Evolutionary conservation across 2,329 filamentous ascomycete species (phyloP).

Genomic region (Penicillium brasilianum): DNA sequence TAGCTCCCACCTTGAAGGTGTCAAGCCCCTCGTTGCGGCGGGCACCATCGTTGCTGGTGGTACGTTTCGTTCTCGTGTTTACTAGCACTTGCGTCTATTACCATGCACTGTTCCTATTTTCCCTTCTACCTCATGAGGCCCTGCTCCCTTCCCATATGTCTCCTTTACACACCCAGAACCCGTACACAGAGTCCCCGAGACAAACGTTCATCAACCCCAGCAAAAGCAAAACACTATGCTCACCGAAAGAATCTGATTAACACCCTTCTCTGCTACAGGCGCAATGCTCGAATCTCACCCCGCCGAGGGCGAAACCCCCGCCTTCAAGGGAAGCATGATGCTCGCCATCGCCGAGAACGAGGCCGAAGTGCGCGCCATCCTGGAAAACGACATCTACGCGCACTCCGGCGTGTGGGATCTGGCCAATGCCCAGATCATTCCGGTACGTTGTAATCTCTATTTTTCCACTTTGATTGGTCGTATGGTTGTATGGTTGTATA

Average conservation of each 20-base stretch:
- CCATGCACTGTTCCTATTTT: not conserved
- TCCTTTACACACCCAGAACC: not conserved
- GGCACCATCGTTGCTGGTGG: constrained; percentile 70
- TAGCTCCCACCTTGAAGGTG: constrained; percentile 61
- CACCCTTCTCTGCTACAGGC: constrained; percentile 51
- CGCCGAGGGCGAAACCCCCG: constrained; percentile 63
- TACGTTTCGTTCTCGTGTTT: constrained; percentile 41
- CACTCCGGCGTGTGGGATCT: constrained; percentile 79
- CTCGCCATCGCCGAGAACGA: constrained; percentile 68
- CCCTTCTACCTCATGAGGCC: not conserved
- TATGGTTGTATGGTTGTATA: too few species aligned
- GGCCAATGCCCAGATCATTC: constrained; percentile 60
- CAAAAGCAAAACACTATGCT: not conserved
- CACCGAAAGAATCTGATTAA: not conserved
- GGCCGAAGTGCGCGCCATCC: constrained; percentile 69
- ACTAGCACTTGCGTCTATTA: too few species aligned
- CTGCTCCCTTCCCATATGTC: not conserved
- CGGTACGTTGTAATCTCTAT: too few species aligned
- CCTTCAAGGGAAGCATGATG: constrained; percentile 75
- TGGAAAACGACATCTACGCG: constrained; percentile 76
- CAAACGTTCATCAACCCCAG: too few species aligned
- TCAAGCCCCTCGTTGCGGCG: constrained; percentile 58
- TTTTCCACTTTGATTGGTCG: too few species aligned
- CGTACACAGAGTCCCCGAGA: too few species aligned
- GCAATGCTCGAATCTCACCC: constrained; percentile 71